Evolutionary conservation across 2,329 filamentous ascomycete genomes (phyloP), one percentile per base, ranked within the genome.

Genomic region (Cadophora sp.): DNA sequence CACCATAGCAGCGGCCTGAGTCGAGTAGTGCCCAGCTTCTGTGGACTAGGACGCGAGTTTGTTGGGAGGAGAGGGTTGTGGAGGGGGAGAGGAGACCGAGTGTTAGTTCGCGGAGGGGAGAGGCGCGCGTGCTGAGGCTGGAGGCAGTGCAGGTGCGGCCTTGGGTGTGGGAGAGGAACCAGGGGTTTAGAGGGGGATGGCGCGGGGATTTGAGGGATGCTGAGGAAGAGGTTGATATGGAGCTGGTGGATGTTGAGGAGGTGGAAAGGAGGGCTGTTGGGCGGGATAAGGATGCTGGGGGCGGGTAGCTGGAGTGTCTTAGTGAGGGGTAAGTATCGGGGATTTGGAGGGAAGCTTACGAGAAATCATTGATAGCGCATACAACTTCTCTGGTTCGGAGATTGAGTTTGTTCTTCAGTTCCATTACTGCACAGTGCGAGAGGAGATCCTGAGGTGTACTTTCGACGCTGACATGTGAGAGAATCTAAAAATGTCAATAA

Each of bases 371-470:
- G 11, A 24, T 34, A 1, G 65, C 26, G 51, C 58, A 66, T 19
- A 67, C 40, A 0, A 62, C 55, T 29, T 68, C 66, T 37, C 43
- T 60, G 9, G 66, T 64, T 34, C 26, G 50, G 1, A 68, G 24
- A 14, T 60, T 60, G n/a, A 68, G 40, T 31, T 68, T 68, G n/a
- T 43, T 59, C 22, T 55, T 61, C 9, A 68, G 31, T 24, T 68
- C 48, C 8, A 50, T 61, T 14, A 64, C 66, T 22, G 66, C 51
- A 34, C 53, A 61, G n/a, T 43, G 29, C 5, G 66, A 37, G n/a
- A 68, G 66, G 43, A 68, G 53, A 51, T 68, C 66, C 43, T 68
- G 66, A 19, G 53, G 62, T 43, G 66, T 58, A 27, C 40, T 62
- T 24, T 56, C 62, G 3, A 50, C 55, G 34, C 56, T 43, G 27